A percentile compares a stretch with the other conserved stretches of the same genome.
Evolutionary conservation across 805 yeast genomes (phyloP).

Genomic region (Hyphopichia homilentoma): DNA sequence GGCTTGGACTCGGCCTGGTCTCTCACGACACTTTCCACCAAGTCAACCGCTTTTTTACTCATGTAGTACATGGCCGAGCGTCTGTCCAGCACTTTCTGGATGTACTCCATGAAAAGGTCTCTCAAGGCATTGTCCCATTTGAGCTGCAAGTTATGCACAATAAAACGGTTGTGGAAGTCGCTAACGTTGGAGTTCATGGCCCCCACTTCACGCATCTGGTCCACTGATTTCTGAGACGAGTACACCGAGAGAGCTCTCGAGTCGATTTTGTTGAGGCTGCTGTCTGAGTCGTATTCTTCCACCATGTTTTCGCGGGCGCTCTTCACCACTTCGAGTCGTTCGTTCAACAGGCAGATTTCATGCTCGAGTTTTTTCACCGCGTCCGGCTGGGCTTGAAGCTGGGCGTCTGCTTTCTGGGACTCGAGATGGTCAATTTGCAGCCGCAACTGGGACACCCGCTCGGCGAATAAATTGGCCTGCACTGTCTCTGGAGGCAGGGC

Average conservation of each 20-base stretch:
- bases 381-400: neutral
- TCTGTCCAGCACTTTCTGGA: constrained; percentile 41
- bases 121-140: constrained; percentile 77
- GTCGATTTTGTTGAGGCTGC: constrained; percentile 7
- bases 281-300: neutral
- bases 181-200: constrained; percentile 19
- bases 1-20: constrained; percentile 6
- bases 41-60: constrained; percentile 47
- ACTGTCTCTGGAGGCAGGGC: constrained; percentile 51
- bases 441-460: constrained; percentile 13
- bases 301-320: constrained; percentile 19
- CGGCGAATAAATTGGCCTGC: constrained; percentile 42
- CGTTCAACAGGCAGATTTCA: constrained; percentile 8
- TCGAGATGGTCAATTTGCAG: too few species aligned
- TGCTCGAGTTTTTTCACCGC: neutral
- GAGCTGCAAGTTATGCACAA: constrained; percentile 66
- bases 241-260: constrained; percentile 22
- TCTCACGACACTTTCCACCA: constrained; percentile 41
- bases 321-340: constrained; percentile 22
- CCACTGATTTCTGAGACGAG: constrained; percentile 24
- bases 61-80: constrained; percentile 41
- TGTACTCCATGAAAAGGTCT: constrained; percentile 58
- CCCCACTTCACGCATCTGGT: constrained; percentile 21
- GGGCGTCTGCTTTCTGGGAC: too few species aligned
- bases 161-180: constrained; percentile 63